A percentile compares a stretch with the other conserved stretches of the same genome.
phyloP scores from a whole-genome alignment of 805 yeast genomes.

The Lachancea quebecensis region DNA sequence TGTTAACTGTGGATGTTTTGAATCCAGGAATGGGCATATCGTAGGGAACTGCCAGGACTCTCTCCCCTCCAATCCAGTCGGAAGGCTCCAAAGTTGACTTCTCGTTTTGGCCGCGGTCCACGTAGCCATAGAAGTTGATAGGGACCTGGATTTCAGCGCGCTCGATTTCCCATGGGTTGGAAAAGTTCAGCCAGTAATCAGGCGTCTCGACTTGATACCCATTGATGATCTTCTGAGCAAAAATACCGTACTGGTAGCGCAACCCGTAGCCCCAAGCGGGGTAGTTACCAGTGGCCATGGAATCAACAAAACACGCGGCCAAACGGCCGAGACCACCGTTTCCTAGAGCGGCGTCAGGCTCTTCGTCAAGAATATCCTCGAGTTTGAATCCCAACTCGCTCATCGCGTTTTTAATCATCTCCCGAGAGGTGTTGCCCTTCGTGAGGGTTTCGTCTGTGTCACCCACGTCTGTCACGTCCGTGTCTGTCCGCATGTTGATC shows the following conservation, averaged over 20 bases:
- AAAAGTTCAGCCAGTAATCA: constrained; percentile 84
- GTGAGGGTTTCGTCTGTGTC: constrained; percentile 8
- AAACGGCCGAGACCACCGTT: constrained; percentile 93
- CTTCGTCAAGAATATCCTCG: constrained; percentile 79
- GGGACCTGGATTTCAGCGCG: constrained; percentile 83
- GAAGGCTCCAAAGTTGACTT: constrained; percentile 47
- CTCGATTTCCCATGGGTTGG: constrained; percentile 92
- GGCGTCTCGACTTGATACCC: constrained; percentile 95
- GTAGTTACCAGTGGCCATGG: constrained; percentile 75
- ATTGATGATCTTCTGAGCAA: constrained; percentile 79
- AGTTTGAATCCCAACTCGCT: constrained; percentile 77
- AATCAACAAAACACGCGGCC: constrained; percentile 91
- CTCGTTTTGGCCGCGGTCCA: constrained; percentile 46
- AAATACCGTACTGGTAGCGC: constrained; percentile 89
- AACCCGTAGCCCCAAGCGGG: constrained; percentile 97
- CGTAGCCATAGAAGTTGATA: constrained; percentile 82
- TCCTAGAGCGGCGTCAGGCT: constrained; percentile 92
- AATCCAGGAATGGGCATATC: constrained; percentile 94
- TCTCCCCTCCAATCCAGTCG: constrained; percentile 85
- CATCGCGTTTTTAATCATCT: constrained; percentile 46
- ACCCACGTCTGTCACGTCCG: constrained; percentile 2
- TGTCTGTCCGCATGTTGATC: constrained; percentile 58
- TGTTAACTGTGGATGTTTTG: constrained; percentile 75
- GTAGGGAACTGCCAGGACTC: constrained; percentile 82
- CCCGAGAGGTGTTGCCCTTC: constrained; percentile 35